phyloP scores from a whole-genome alignment of 495 filamentous ascomycete species.

The Aspergillus wentii region DNA sequence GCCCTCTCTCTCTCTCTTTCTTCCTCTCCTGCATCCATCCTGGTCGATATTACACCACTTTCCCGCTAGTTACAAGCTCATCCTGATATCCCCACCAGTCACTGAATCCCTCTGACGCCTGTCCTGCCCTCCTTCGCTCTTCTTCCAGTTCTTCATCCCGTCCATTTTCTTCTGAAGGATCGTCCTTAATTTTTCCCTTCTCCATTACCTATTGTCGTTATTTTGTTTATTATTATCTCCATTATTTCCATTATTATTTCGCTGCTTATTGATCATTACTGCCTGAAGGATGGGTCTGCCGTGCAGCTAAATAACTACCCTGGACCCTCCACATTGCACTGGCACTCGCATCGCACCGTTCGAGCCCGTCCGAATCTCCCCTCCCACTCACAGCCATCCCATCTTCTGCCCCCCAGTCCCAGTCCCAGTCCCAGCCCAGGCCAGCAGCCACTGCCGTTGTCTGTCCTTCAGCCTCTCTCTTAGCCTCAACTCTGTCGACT shows the following conservation, averaged over 20 bases:
- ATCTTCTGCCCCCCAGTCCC: constrained; percentile 11
- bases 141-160: constrained; percentile 9
- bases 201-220: constrained; percentile 15
- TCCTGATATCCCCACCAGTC: constrained; percentile 23
- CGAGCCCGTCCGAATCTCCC: constrained; percentile 24
- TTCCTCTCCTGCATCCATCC: constrained; percentile 36
- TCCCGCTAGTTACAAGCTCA: constrained; percentile 35
- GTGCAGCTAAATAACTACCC: constrained; percentile 45
- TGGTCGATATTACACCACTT: constrained; percentile 41
- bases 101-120: constrained; percentile 11
- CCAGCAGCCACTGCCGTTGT: constrained; percentile 15
- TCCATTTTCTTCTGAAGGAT: constrained; percentile 5
- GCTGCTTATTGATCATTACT: no score
- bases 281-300: constrained; percentile 27
- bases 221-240: no score
- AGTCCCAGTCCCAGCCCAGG: constrained; percentile 17
- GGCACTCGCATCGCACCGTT: constrained; percentile 26
- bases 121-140: constrained; percentile 9
- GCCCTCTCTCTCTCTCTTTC: constrained; percentile 11
- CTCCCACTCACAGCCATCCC: constrained; percentile 1
- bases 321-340: constrained; percentile 40
- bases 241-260: no score
- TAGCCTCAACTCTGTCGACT: constrained; percentile 10
- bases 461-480: constrained; percentile 12
- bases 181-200: constrained; percentile 1